Percentiles rank a stretch among this genome's conserved stretches.
phyloP scores from a whole-genome alignment of 768 basidiomycete genomes.

The Mycena rosella region DNA sequence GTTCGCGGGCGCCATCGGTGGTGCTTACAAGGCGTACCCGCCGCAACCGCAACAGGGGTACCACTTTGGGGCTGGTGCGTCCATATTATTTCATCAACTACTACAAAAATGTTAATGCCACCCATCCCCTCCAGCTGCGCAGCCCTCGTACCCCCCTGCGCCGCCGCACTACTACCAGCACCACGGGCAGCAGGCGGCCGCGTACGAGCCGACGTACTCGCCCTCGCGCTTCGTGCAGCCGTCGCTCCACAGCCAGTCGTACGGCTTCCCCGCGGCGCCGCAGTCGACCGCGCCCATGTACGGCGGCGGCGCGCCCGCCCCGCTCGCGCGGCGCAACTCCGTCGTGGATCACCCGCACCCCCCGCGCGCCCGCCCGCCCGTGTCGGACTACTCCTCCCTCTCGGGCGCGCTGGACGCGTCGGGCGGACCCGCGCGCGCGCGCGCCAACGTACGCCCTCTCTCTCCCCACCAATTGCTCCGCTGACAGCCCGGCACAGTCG shows the following conservation, averaged over 20 bases:
- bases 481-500: slow-evolving; percentile 14
- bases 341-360: slow-evolving; percentile 19
- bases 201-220: slow-evolving; percentile 28
- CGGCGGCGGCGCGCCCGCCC: slow-evolving; percentile 9
- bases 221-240: slow-evolving; percentile 34
- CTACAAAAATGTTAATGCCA: slow-evolving; percentile 18
- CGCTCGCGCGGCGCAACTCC: slow-evolving; percentile 31
- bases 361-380: slow-evolving; percentile 6
- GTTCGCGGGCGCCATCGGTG: slow-evolving; percentile 27
- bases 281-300: slow-evolving; percentile 14
- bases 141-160: slow-evolving; percentile 14
- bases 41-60: background rate
- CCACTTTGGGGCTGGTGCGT: slow-evolving; percentile 27
- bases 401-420: slow-evolving; percentile 26
- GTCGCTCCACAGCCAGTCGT: slow-evolving; percentile 19
- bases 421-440: slow-evolving; percentile 18
- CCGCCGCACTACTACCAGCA: slow-evolving; percentile 3
- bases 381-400: slow-evolving; percentile 31
- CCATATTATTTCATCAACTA: background rate
- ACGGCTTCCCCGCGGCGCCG: slow-evolving; percentile 25
- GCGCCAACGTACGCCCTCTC: slow-evolving; percentile 18
- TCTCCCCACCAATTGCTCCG: too few species aligned
- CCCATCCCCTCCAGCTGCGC: slow-evolving; percentile 21
- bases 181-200: slow-evolving; percentile 14
- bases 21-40: slow-evolving; percentile 11